phyloP scores from a whole-genome alignment of 2,329 filamentous ascomycete genomes.

The Beauveria caledonica region DNA sequence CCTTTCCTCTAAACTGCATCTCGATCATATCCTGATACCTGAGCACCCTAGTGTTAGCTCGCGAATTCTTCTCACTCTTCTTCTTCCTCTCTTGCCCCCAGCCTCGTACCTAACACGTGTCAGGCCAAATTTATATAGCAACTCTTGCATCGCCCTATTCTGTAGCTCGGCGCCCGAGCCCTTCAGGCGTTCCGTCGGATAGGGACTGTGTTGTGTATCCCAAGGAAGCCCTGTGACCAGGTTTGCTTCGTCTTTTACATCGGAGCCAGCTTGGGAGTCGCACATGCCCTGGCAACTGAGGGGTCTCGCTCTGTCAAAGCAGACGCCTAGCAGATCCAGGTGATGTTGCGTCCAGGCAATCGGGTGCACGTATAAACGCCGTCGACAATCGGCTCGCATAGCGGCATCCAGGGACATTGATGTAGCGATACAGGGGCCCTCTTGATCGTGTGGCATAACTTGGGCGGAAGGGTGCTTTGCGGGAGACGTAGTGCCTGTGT shows the following conservation, averaged over 20 bases:
- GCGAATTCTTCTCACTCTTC: neutral
- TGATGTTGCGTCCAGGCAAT: neutral
- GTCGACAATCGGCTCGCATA: neutral
- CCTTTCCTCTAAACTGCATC: neutral
- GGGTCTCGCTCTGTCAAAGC: neutral
- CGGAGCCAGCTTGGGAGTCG: neutral
- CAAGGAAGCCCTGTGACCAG: neutral
- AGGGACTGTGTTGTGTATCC: neutral
- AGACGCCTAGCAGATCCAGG: neutral
- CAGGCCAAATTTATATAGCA: neutral
- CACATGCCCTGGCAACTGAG: neutral
- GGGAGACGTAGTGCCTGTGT: neutral
- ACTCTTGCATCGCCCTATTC: neutral
- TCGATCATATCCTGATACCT: neutral
- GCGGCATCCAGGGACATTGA: neutral
- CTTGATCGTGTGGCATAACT: neutral
- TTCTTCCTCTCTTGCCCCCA: neutral
- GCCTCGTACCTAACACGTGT: neutral
- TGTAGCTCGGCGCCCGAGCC: neutral
- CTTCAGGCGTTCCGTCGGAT: neutral
- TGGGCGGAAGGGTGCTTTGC: neutral
- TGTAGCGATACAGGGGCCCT: neutral
- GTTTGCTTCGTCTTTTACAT: neutral
- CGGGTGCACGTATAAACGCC: constrained; percentile 1
- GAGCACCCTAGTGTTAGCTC: neutral